Base-by-base conservation (phyloP, 108 stramenopile genomes). In the Pseudonitzschia pungens region DNA sequence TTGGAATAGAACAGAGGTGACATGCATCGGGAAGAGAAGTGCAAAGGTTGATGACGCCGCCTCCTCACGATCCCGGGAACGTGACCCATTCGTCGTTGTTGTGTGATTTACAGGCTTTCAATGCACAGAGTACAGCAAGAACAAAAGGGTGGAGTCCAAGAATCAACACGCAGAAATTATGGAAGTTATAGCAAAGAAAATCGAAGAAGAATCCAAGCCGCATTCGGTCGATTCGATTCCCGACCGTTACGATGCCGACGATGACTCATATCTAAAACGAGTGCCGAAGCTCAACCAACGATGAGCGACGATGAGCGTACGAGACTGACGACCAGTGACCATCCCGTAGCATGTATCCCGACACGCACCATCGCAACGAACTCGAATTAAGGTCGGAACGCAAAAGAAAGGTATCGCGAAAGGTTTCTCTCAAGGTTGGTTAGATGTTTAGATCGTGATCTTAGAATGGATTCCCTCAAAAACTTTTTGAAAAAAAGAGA, bases 211-310 rank as follows among this genome's bases (percentile, higher is more conserved):
- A 68, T 87, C 87, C 41, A 63, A 75, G 42, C 81, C 79, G 27
- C 73, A 88, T 51, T 81, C 83, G 50, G 83, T 83, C 20, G 82
- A 78, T 14, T 81, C 84, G 51, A 76, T 75, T 28, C 74, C 89
- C 44, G 92, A 93, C 78, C 83, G 92, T 81, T 93, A 93, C 71
- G 89, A 90, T 44, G 83, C 77, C 45, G 92, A 93, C 18, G 92
- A 92, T 69, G 74, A 92, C 76, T 89, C 88, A 32, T 92, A 89
- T 80, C 68, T 90, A 69, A 86, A 92, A 53, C 83, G 88, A 33
- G 69, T 86, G 31, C 89, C 89, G 20, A 83, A 84, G 56, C 82
- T 79, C 6, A 62, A 62, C 32, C 33, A 62, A 2, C 40, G 36
- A 62, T 62, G 60, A 62, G 45, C 45, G 18, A 48, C 16, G 2